Base-by-base conservation (phyloP, 2,329 filamentous ascomycete species). In the Corynespora cassiicola region DNA sequence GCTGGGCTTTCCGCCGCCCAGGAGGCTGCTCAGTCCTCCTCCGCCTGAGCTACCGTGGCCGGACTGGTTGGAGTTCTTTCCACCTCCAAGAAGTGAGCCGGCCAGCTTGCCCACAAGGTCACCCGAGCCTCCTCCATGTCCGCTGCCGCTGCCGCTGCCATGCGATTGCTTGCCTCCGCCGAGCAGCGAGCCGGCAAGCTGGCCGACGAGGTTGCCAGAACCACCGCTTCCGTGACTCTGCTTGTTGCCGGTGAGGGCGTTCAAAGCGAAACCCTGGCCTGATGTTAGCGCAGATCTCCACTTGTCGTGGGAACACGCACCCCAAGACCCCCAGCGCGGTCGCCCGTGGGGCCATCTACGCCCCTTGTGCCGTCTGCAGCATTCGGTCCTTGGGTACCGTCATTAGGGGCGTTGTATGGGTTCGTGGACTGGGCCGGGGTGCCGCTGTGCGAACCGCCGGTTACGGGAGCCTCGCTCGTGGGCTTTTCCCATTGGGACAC, bases 401-500 rank as follows among this genome's bases (percentile, higher is more conserved):
- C 68, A 79, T 66, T 43, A 79, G 65, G 66, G 36, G 52, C 70
- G 42, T 81, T 80, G 66, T 85, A 87, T 5, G 84, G 84, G 54
- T 86, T 83, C 14, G 85, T 80, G 44, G 64, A 56, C 27, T 65
- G 60, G 18, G 61, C 62, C 18, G 68, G 59, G 46, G 71, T 53
- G 65, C 70, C 36, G 66, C 73, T 40, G 75, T 76, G 45, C 72
- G 78, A 29, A 80, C 84, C 23, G 80, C 84, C 58, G 73, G 58
- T 81, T 46, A 82, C 81, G 15, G 79, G 82, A 6, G 80, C 84
- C 32, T 84, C 76, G 42, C 81, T 75, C 10, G 81, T 87, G 20
- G 85, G 85, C 20, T 79, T 77, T n/a, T 88, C 85, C 85, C 86
- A 88, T 68, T 88, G 85, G 47, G 85, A 87, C 23, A 81, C 75